A percentile compares a stretch with the other conserved stretches of the same genome.
Evolutionary conservation across 345 rosid genomes (phyloP).

Genomic region (Laguncularia racemosa): DNA sequence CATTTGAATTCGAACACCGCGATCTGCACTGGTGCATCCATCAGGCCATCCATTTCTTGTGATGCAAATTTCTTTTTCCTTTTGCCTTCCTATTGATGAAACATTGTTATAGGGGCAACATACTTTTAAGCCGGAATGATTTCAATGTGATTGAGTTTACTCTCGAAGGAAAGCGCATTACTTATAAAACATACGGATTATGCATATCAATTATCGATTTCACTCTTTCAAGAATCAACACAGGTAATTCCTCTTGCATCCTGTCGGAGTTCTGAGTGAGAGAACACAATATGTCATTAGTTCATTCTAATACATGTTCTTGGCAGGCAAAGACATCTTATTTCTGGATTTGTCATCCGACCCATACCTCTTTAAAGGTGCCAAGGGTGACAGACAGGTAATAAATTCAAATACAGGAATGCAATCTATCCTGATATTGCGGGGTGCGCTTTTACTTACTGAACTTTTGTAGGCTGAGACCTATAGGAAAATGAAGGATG

Average conservation of each 20-base stretch:
- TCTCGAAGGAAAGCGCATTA: slow-evolving; percentile 54
- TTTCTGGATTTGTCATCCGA: slow-evolving; percentile 81
- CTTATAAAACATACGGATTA: slow-evolving; percentile 51
- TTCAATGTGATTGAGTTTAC: slow-evolving; percentile 33
- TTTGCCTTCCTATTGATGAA: slow-evolving; percentile 7
- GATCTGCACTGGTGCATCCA: slow-evolving; percentile 76
- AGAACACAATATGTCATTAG: too few relatives aligned
- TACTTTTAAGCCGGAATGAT: slow-evolving; percentile 69
- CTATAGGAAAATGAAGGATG: slow-evolving; percentile 75
- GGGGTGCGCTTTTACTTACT: neutral
- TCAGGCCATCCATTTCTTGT: slow-evolving; percentile 7
- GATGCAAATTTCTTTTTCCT: neutral
- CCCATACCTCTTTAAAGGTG: slow-evolving; percentile 82
- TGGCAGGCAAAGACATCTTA: slow-evolving; percentile 72
- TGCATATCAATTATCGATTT: slow-evolving; percentile 75
- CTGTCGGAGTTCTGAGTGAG: too few relatives aligned
- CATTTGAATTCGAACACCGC: slow-evolving; percentile 90
- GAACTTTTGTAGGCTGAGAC: slow-evolving; percentile 70
- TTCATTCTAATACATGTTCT: neutral
- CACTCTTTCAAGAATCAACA: slow-evolving; percentile 86
- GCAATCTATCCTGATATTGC: neutral
- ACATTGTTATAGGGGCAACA: slow-evolving; percentile 63
- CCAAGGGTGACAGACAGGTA: slow-evolving; percentile 90
- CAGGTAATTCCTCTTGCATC: slow-evolving; percentile 34
- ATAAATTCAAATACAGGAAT: slow-evolving; percentile 8